phyloP scores from a whole-genome alignment of 1,284 basidiomycete genomes.

The Sparassis latifolia region DNA sequence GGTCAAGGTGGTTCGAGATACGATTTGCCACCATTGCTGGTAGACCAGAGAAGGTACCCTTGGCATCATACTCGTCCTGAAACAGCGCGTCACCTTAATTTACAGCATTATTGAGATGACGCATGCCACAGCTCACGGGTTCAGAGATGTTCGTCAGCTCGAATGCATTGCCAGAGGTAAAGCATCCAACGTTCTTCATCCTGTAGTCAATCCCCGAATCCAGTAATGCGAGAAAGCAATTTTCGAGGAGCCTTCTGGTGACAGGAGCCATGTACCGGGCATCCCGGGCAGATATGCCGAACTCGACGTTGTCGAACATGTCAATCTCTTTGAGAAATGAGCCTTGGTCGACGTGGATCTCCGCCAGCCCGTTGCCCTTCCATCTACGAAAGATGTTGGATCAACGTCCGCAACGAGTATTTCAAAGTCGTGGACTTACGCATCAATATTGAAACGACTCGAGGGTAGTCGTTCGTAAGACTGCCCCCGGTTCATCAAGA shows the following conservation, averaged over 20 bases:
- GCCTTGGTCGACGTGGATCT: slow-evolving; percentile 25
- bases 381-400: neutral
- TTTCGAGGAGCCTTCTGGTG: slow-evolving; percentile 32
- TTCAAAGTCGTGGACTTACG: slow-evolving; percentile 16
- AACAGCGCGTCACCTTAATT: no score
- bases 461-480: slow-evolving; percentile 29
- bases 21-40: slow-evolving; percentile 38
- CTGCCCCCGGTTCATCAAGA: slow-evolving; percentile 27
- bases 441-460: slow-evolving; percentile 27
- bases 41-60: slow-evolving; percentile 31
- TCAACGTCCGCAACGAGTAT: neutral
- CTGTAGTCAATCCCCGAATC: slow-evolving; percentile 38
- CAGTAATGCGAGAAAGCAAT: slow-evolving; percentile 30
- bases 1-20: slow-evolving; percentile 43
- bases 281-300: slow-evolving; percentile 33
- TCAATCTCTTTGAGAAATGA: slow-evolving; percentile 33
- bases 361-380: slow-evolving; percentile 17
- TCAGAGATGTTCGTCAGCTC: slow-evolving; percentile 10
- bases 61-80: slow-evolving; percentile 18
- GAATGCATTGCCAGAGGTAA: slow-evolving; percentile 22
- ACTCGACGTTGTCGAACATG: slow-evolving; percentile 34
- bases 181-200: slow-evolving; percentile 32
- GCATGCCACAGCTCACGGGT: slow-evolving; percentile 3
- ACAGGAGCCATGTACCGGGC: slow-evolving; percentile 30
- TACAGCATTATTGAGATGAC: no score